Evolutionary conservation across 2,329 filamentous ascomycete genomes (phyloP), one percentile per base, ranked within the genome.

Genomic region (Fusarium buharicum): DNA sequence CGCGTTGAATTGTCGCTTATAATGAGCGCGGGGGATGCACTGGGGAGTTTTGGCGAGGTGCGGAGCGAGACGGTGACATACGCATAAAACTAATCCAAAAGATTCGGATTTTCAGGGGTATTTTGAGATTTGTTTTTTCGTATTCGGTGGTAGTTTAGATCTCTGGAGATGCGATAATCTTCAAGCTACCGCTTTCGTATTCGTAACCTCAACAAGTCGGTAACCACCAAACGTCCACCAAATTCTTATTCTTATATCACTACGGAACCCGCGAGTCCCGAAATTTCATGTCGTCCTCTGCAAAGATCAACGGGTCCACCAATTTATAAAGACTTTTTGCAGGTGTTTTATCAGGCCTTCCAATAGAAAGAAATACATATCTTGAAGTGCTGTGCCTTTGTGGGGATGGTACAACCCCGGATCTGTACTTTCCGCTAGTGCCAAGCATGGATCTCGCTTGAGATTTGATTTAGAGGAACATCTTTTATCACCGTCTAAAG

Each of bases 1-100:
- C 48, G 51, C 11, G 30, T 70, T 30, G 55, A 72, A 6, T 6
- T 70, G 4, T 62, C 59, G 17, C 50, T 70, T 28, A 57, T 70
- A 24, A 59, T 70, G 67, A 55, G 54, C n/a, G 61, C 67, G 1
- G 53, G 65, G 2, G 63, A 67, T 49, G 59, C 52, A 9, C 3
- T 48, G 3, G 57, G 48, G 6, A 28, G 46, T 20, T 68, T 51
- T 33, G 68, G 68, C 17, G 39, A 51, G 13, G 37, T 59, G 6
- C 33, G 51, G 16, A 46, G 28, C 4, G 66, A 69, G 30, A 48
- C 53, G 13, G 56, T 69, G 17, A 46, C 31, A 16, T 70, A 56
- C 49, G 64, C 28, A 36, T 41, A 24, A 24, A 34, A 31, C 48
- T 55, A 47, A 59, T 59, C 54, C 53, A 54, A 52, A 28, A 6